Conservation (phyloP, 2,329 filamentous ascomycete species). For the Aspergillus sp. region DNA sequence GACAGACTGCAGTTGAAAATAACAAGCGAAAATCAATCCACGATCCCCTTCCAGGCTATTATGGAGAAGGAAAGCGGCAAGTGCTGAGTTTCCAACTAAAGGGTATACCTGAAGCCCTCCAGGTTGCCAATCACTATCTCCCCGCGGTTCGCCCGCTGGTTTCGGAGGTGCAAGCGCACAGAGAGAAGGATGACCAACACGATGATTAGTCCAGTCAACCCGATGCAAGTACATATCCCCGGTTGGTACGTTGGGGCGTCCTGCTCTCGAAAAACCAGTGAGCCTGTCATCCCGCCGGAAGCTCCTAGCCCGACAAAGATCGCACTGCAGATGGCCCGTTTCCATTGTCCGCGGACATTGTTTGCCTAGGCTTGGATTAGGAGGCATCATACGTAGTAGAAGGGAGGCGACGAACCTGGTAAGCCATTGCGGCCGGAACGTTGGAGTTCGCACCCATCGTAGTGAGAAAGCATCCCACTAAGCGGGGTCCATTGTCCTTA, state of each 20-base stretch:
- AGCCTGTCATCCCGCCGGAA: conserved; percentile 13
- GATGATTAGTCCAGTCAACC: conserved; percentile 19
- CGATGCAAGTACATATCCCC: conserved; percentile 14
- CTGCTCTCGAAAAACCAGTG: conserved; percentile 14
- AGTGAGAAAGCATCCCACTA: conserved; percentile 31
- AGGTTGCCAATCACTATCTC: conserved; percentile 34
- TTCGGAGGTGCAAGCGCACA: conserved; percentile 29
- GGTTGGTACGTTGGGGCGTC: conserved; percentile 14
- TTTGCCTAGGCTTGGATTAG: conserved; percentile 20
- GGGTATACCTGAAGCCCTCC: conserved; percentile 34
- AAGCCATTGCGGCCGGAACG: conserved; percentile 31
- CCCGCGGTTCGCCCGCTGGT: conserved; percentile 32
- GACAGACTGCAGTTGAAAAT: too few relatives aligned
- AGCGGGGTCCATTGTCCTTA: conserved; percentile 18
- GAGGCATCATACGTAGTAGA: background rate
- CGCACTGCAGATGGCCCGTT: conserved; percentile 22
- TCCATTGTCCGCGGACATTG: conserved; percentile 31
- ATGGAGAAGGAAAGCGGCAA: background rate
- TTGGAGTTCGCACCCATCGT: conserved; percentile 29
- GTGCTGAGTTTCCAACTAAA: background rate
- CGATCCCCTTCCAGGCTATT: too few relatives aligned
- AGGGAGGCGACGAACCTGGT: conserved; percentile 15
- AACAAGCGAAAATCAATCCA: too few relatives aligned
- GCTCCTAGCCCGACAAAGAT: conserved; percentile 18
- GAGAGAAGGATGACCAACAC: conserved; percentile 24